Evolutionary conservation across 2,329 filamentous ascomycete species (phyloP).

Genomic region (Venturia effusa): DNA sequence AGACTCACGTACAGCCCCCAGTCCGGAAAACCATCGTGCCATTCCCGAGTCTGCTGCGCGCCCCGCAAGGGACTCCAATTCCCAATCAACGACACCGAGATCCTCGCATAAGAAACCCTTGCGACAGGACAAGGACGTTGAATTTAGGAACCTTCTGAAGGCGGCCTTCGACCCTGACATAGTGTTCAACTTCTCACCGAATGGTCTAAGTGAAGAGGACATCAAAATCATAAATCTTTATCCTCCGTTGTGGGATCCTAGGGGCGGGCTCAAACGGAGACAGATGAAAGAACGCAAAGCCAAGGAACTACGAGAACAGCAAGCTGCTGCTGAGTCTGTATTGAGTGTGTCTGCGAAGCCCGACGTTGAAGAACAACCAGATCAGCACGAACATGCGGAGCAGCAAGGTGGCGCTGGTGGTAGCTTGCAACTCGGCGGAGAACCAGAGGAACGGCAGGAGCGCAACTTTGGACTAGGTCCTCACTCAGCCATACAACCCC

Average conservation of each 20-base stretch:
- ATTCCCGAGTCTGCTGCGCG: not conserved
- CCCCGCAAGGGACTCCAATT: not conserved
- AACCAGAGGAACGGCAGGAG: slow-evolving; percentile 71
- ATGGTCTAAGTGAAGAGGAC: slow-evolving; percentile 36
- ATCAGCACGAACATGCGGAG: slow-evolving; percentile 39
- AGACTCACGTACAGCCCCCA: slow-evolving; percentile 33
- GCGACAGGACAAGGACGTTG: slow-evolving; percentile 12
- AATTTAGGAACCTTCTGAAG: slow-evolving; percentile 12
- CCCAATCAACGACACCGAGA: slow-evolving; percentile 9
- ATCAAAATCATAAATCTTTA: slow-evolving; percentile 44
- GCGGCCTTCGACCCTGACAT: slow-evolving; percentile 28
- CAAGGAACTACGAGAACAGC: slow-evolving; percentile 42
- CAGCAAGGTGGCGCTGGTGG: slow-evolving; percentile 50
- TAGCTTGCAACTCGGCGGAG: slow-evolving; percentile 81
- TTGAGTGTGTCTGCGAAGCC: slow-evolving; percentile 31
- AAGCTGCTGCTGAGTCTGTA: slow-evolving; percentile 43
- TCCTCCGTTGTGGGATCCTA: slow-evolving; percentile 72
- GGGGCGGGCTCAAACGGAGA: slow-evolving; percentile 71
- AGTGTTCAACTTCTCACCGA: slow-evolving; percentile 42
- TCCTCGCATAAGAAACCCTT: slow-evolving; percentile 10
- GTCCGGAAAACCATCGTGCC: not conserved
- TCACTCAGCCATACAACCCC: slow-evolving; percentile 60
- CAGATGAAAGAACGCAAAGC: slow-evolving; percentile 57
- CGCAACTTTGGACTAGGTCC: slow-evolving; percentile 47
- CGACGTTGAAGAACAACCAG: slow-evolving; percentile 47